Conservation (phyloP, 1,139 yeast genomes). For the Taphrina flavorubra region DNA sequence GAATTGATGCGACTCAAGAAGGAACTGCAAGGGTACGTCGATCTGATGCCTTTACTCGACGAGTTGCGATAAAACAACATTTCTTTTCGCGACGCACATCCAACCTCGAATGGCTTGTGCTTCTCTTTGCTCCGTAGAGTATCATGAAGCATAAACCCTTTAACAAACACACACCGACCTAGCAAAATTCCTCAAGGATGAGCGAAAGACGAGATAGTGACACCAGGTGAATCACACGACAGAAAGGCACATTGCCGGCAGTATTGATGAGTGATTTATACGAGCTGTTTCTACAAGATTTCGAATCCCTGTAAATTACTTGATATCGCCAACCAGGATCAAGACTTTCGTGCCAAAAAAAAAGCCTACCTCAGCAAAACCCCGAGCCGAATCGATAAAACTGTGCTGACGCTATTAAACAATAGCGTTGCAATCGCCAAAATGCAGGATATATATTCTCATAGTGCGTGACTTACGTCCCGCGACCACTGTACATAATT, state of each 20-base stretch:
- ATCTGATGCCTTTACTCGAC: conserved; percentile 13
- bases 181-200: too few relatives aligned
- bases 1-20: conserved; percentile 18
- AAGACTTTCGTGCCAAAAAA: neutral
- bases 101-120: too few relatives aligned
- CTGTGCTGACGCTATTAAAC: conserved; percentile 11
- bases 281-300: conserved; percentile 8
- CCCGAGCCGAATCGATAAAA: conserved; percentile 8
- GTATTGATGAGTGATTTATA: neutral
- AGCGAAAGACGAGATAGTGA: too few relatives aligned
- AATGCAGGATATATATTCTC: neutral
- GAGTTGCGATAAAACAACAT: conserved; percentile 15
- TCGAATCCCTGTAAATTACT: neutral
- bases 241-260: too few relatives aligned
- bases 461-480: neutral
- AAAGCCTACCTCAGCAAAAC: neutral
- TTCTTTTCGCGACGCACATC: neutral
- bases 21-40: conserved; percentile 29
- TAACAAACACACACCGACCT: too few relatives aligned
- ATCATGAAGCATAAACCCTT: too few relatives aligned
- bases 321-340: neutral
- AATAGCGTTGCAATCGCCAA: neutral
- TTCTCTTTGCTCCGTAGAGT: too few relatives aligned
- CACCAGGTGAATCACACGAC: too few relatives aligned
- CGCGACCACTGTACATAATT: conserved; percentile 24